These are phyloP conservation scores for Russula foetens DNA, from an alignment of 768 basidiomycete species.

Conservation along the genomic window DNA sequence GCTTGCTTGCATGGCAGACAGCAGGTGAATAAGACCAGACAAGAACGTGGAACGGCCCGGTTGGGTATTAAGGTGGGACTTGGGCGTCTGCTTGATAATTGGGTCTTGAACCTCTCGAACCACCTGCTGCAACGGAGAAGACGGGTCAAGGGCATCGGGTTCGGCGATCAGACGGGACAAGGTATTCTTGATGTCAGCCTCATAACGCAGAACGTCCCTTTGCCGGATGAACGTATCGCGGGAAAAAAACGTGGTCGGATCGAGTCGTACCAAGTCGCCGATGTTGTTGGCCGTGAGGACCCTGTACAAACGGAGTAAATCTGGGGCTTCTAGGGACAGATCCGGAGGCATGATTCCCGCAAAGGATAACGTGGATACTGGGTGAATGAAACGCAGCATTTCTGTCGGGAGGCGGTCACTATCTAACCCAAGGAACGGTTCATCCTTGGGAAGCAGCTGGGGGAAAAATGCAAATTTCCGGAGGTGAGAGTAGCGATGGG, in stretches of 20 bases:
- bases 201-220: slow-evolving; percentile 53
- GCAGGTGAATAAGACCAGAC: slow-evolving; percentile 40
- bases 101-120: slow-evolving; percentile 36
- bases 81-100: slow-evolving; percentile 24
- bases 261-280: slow-evolving; percentile 28
- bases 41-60: slow-evolving; percentile 30
- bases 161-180: slow-evolving; percentile 32
- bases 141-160: slow-evolving; percentile 29
- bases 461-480: slow-evolving; percentile 55
- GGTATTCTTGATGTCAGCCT: slow-evolving; percentile 40
- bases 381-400: slow-evolving; percentile 51
- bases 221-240: slow-evolving; percentile 39
- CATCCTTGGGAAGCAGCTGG: slow-evolving; percentile 22
- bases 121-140: slow-evolving; percentile 32
- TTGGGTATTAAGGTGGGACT: slow-evolving; percentile 25
- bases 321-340: slow-evolving; percentile 52
- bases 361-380: slow-evolving; percentile 50
- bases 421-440: slow-evolving; percentile 32
- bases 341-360: slow-evolving; percentile 50
- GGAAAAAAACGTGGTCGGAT: slow-evolving; percentile 41
- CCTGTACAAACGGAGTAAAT: slow-evolving; percentile 45
- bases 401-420: slow-evolving; percentile 29
- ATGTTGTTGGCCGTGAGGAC: slow-evolving; percentile 29
- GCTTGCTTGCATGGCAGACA: slow-evolving; percentile 48
- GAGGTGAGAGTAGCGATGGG: slow-evolving; percentile 65